Evolutionary conservation across 192 early-diverging fungal genomes (phyloP), one percentile per base, ranked within the genome.

Genomic region (Linderina pennispora): DNA sequence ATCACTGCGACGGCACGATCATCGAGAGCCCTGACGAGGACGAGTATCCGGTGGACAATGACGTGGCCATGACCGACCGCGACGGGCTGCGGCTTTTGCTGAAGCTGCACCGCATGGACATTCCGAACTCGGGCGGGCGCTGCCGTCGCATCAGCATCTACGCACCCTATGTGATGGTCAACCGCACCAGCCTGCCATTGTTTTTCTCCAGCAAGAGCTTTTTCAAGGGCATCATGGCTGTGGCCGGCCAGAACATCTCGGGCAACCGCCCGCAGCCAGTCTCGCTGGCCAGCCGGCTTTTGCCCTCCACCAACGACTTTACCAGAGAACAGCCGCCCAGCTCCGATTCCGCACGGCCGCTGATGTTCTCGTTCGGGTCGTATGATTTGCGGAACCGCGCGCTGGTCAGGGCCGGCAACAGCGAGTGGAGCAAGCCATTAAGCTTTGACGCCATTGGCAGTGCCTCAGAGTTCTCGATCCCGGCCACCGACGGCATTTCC

Each of bases 361-460:
- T 95, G 18, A 88, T 98, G 88, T 98, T 94, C 61, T 94, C 93
- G 3, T 98, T 94, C 58, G 83, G 86, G 1, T 87, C 77, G 21
- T 81, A 81, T 50, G 92, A 96, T 36, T 81, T 86, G 34, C 65
- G 84, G 24, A 97, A 92, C 60, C 72, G 94, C 19, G 81, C 86
- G 1, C 63, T 91, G 41, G 74, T 96, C 20, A 80, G 87, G 49
- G 73, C 88, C 0, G 62, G 53, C 10, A 77, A 82, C 15, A 86
- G 88, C 0, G 86, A 90, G 1, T 91, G 87, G 88, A 94, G 91
- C 34, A 62, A 81, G 49, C 89, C 87, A 2, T 58, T 94, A 35
- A 97, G 92, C 68, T 97, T 99, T 58, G 96, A 99, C 51, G 92
- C 92, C 1, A 85, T 96, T 39, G 92, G 94, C 8, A 91, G 85